phyloP scores from a whole-genome alignment of 495 filamentous ascomycete genomes.

The Hyaloscypha variabilis region DNA sequence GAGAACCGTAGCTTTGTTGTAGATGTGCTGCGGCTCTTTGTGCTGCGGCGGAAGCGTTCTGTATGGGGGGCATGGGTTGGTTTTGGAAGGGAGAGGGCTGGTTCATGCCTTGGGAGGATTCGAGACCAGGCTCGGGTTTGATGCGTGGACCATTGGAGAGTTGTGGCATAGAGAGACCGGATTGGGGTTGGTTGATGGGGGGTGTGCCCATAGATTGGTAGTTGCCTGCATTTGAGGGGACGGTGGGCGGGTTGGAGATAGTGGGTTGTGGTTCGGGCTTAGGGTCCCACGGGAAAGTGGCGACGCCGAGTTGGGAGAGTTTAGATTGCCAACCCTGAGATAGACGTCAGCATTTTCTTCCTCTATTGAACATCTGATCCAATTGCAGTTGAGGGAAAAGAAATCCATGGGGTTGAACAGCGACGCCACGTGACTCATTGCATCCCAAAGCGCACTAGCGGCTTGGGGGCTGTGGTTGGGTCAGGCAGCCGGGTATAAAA shows the following conservation, averaged over 20 bases:
- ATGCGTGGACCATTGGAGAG: slow-evolving; percentile 45
- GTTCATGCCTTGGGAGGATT: slow-evolving; percentile 43
- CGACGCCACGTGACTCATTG: slow-evolving; percentile 35
- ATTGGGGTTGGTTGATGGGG: slow-evolving; percentile 8
- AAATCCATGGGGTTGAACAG: slow-evolving; percentile 15
- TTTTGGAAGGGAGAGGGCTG: slow-evolving; percentile 29
- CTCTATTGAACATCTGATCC: not conserved
- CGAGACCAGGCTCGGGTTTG: slow-evolving; percentile 74
- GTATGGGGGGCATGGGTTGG: slow-evolving; percentile 24
- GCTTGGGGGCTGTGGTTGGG: slow-evolving; percentile 13
- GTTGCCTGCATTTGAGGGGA: slow-evolving; percentile 57
- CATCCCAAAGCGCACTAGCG: slow-evolving; percentile 28
- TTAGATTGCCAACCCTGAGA: slow-evolving; percentile 91
- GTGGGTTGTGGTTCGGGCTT: slow-evolving; percentile 53
- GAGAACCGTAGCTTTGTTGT: slow-evolving; percentile 69
- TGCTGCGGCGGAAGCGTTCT: slow-evolving; percentile 48
- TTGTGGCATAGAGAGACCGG: slow-evolving; percentile 21
- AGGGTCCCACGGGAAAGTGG: slow-evolving; percentile 95
- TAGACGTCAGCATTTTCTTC: slow-evolving; percentile 12
- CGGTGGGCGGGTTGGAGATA: slow-evolving; percentile 46
- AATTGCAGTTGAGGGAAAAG: not conserved
- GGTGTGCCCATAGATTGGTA: slow-evolving; percentile 28
- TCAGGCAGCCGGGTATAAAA: slow-evolving; percentile 44
- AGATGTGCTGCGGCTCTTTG: slow-evolving; percentile 69
- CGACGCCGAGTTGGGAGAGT: slow-evolving; percentile 78